Base-by-base conservation (phyloP, 371 early-diverging fungal genomes). In the Lichtheimia ramosa region DNA sequence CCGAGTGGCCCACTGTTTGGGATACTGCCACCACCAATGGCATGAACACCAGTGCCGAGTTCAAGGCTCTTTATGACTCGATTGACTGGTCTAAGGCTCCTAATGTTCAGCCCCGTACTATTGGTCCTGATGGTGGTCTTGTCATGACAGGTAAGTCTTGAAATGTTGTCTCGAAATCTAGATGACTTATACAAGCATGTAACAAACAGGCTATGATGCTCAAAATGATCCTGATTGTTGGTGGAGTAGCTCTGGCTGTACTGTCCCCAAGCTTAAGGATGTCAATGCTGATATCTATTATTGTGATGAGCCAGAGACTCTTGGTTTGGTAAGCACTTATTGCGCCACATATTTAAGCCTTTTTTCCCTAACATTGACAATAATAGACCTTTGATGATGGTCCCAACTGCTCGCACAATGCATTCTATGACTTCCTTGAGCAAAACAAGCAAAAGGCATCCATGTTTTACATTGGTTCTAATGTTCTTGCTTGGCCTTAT, bases 351-450 rank as follows among this genome's bases (percentile, higher is more conserved):
- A 21, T 21, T 5, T 27, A 20, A 20, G 1, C 12, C 34, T 58
- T 58, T 3, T 34, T 51, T 55, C 6, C 25, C 43, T 43, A 13
- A 43, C 46, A 21, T 43, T 13, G 0, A 3, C 21, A 4, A 15
- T 43, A 25, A 40, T 51, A 65, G 61, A 75, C 79, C 20, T 79
- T 68, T 52, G 79, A 79, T 61, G 79, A 79, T 65, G 79, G 79
- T 59, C 79, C 79, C 28, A 79, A 79, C 68, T 79, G 79, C 49
- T 79, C 79, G 48, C 79, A 79, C 58, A 79, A 79, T 51, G 79
- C 79, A 5, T 74, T 81, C 55, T 81, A 81, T 48, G 76, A 79
- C 41, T 74, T 58, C 59, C 65, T 82, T 39, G 40, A 65, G 40
- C 54, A 73, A 46, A 40, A 79, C 21, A 66, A 66, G 24, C 69